Evolutionary conservation across 768 basidiomycete genomes (phyloP), one percentile per base, ranked within the genome.

Genomic region (Phylloporus sp.): DNA sequence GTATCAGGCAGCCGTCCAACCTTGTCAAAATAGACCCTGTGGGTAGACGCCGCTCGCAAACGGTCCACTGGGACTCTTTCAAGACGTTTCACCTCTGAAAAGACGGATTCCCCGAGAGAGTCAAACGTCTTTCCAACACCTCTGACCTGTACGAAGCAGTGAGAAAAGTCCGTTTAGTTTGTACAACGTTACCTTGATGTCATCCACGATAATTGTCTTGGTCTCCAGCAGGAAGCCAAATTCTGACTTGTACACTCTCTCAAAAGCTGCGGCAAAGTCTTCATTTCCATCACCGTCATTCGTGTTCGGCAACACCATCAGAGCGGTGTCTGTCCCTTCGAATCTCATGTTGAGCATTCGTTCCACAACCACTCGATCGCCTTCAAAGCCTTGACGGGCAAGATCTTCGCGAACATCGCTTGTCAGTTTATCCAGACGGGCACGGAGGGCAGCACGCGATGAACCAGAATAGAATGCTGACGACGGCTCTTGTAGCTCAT

Each of bases 51-150:
- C 47, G 80, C 79, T 60, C 74, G 76, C 20, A 66, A 59, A 7
- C 64, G 62, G 18, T 68, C 68, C 31, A 77, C 73, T 1, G 69
- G 58, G 7, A 60, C 71, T 56, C 67, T 74, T 39, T 67, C 56
- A 41, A 94, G 75, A 24, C 68, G 71, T 9, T 76, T 79, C 4
- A 91, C 74, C 71, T 95, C 91, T 5, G 76, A 72, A 64, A 86
- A 91, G 23, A 93, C 88, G 12, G 88, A 87, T 53, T 84, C 76
- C 0, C 90, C 90, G 4, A 93, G 78, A 9, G 77, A 75, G 64
- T 92, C 88, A 66, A 89, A 91, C 6, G 91, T 93, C 72, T 92
- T 92, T 41, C 95, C 93, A 35, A 91, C 87, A 4, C 91, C 93
- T 42, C 90, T 88, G 7, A 93, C 89, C 82, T 88, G 56, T 23